These are phyloP conservation scores for Cladosporium phlei DNA, from an alignment of 2,329 filamentous ascomycete species.

Conservation along the genomic window DNA sequence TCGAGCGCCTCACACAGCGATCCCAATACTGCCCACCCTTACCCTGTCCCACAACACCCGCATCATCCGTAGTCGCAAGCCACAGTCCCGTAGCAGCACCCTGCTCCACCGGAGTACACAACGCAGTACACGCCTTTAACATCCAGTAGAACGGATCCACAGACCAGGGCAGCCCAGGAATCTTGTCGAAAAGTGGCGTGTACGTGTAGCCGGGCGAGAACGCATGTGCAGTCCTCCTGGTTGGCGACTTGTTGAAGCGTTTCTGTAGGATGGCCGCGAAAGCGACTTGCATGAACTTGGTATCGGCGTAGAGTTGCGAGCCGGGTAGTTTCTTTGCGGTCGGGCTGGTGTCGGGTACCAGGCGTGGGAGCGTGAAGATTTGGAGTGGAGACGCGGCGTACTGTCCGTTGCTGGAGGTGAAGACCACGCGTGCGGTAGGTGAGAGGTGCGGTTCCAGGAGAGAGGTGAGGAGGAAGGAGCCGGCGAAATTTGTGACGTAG, in stretches of 20 bases:
- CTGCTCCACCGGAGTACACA: constrained; percentile 15
- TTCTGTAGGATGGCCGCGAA: constrained; percentile 14
- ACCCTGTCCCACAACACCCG: constrained; percentile 2
- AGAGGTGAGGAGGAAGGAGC: constrained; percentile 21
- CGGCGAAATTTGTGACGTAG: constrained; percentile 23
- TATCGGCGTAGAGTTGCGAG: constrained; percentile 14
- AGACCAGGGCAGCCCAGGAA: constrained; percentile 3
- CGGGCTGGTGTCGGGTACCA: background rate
- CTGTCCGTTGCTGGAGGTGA: constrained; percentile 18
- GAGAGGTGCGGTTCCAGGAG: constrained; percentile 19
- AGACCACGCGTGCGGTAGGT: constrained; percentile 17
- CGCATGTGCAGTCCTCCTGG: constrained; percentile 5
- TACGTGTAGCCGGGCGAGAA: constrained; percentile 17
- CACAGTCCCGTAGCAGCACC: constrained; percentile 18
- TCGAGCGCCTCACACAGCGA: constrained; percentile 6
- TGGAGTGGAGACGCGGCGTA: constrained; percentile 12
- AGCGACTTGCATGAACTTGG: constrained; percentile 17
- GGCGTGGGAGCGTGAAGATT: constrained; percentile 1
- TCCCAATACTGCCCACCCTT: constrained; percentile 14
- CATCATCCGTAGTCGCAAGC: constrained; percentile 15
- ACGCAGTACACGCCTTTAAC: constrained; percentile 8
- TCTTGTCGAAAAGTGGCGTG: constrained; percentile 17
- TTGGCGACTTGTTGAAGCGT: constrained; percentile 11
- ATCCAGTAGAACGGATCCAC: constrained; percentile 13
- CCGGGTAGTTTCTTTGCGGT: background rate